Conservation (phyloP, 148 eudicot species). For the Amaranthus hypochondriacus region DNA sequence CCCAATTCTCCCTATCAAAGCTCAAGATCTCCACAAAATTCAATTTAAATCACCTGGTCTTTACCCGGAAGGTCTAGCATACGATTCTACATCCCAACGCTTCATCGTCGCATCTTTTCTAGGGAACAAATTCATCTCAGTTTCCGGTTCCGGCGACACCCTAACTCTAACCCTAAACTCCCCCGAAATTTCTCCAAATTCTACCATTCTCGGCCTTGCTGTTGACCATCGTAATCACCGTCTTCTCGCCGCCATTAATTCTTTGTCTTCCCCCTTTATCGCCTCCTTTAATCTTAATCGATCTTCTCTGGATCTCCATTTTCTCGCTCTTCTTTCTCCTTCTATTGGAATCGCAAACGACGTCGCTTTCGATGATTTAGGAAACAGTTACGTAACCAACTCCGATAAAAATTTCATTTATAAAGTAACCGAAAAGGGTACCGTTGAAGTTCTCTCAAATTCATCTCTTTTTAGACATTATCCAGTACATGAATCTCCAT, state of each 20-base stretch:
- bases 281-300: constrained; percentile 56
- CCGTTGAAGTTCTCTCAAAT: constrained; percentile 46
- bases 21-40: constrained; percentile 45
- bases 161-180: constrained; percentile 42
- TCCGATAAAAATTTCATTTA: constrained; percentile 60
- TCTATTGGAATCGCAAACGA: constrained; percentile 48
- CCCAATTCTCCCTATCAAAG: not conserved
- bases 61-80: constrained; percentile 66
- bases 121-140: constrained; percentile 40
- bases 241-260: constrained; percentile 57
- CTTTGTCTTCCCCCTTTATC: constrained; percentile 35
- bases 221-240: constrained; percentile 46
- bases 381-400: constrained; percentile 85
- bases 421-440: constrained; percentile 50
- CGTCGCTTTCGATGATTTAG: constrained; percentile 58
- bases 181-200: constrained; percentile 35
- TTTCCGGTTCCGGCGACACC: constrained; percentile 73
- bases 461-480: constrained; percentile 39
- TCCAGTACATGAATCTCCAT: constrained; percentile 23
- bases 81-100: constrained; percentile 60
- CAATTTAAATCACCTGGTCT: constrained; percentile 51
- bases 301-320: constrained; percentile 34
- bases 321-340: constrained; percentile 47
- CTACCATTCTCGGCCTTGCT: constrained; percentile 58
- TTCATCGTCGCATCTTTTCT: constrained; percentile 63